These are phyloP conservation scores for Hirsutella minnesotensis DNA, from an alignment of 2,329 filamentous ascomycete genomes.

Conservation along the genomic window DNA sequence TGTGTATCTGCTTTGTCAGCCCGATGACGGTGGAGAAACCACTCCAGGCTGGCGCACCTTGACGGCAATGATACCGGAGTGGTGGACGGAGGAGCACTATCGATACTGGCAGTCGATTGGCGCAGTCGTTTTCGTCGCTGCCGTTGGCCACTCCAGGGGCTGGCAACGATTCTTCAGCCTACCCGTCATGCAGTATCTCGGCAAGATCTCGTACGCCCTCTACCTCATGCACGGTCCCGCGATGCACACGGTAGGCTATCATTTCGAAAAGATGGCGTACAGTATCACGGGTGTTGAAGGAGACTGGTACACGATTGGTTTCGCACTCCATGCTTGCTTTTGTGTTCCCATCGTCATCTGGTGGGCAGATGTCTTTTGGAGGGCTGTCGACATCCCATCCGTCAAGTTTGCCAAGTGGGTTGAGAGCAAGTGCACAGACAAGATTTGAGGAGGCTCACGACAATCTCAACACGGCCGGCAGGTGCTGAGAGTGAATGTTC, in stretches of 20 bases:
- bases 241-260: constrained; percentile 40
- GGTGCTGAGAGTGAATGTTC: not conserved
- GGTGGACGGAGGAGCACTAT: constrained; percentile 35
- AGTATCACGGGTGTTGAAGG: constrained; percentile 34
- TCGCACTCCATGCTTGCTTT: constrained; percentile 32
- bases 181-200: constrained; percentile 41
- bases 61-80: constrained; percentile 32
- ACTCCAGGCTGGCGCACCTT: constrained; percentile 42
- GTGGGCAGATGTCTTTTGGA: constrained; percentile 44
- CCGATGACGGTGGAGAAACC: constrained; percentile 26
- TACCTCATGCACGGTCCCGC: constrained; percentile 50
- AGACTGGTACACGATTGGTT: constrained; percentile 31
- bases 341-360: constrained; percentile 40
- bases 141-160: constrained; percentile 30
- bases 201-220: constrained; percentile 47
- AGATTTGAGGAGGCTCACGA: constrained; percentile 11
- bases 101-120: constrained; percentile 46
- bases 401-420: constrained; percentile 46
- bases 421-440: constrained; percentile 29
- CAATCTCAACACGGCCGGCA: not conserved
- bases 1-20: constrained; percentile 37
- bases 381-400: constrained; percentile 41
- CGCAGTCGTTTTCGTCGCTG: constrained; percentile 38
- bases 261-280: constrained; percentile 36
- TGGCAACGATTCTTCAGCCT: constrained; percentile 41